Evolutionary conservation across 306 rosid genomes (phyloP).

Genomic region (Medicago arabica): DNA sequence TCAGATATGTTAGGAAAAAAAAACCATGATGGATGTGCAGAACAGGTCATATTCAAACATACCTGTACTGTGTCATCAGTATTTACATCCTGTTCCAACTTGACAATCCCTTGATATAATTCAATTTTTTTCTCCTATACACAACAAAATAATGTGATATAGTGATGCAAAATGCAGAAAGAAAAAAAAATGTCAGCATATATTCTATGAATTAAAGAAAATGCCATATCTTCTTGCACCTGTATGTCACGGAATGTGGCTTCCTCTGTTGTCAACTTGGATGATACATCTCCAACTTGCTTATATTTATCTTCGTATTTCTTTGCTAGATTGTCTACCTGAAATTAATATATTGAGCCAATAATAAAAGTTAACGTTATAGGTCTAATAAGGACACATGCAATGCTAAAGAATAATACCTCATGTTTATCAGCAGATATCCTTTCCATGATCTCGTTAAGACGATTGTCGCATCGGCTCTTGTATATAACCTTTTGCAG

Average conservation of each 20-base stretch:
- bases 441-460: slow-evolving; percentile 89
- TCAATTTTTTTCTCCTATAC: slow-evolving; percentile 92
- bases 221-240: slow-evolving; percentile 50
- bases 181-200: slow-evolving; percentile 35
- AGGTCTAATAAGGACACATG: slow-evolving; percentile 36
- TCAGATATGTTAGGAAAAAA: slow-evolving; percentile 37
- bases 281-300: slow-evolving; percentile 91
- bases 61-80: slow-evolving; percentile 76
- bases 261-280: slow-evolving; percentile 90
- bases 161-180: slow-evolving; percentile 27
- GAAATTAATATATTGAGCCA: slow-evolving; percentile 42
- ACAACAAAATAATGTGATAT: slow-evolving; percentile 33
- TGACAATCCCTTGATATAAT: slow-evolving; percentile 79
- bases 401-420: slow-evolving; percentile 62
- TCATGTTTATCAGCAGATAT: slow-evolving; percentile 76
- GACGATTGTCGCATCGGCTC: slow-evolving; percentile 97
- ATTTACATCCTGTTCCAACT: slow-evolving; percentile 80
- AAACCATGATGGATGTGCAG: slow-evolving; percentile 28
- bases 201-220: slow-evolving; percentile 35
- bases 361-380: slow-evolving; percentile 29
- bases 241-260: slow-evolving; percentile 93
- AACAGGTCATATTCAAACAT: slow-evolving; percentile 38
- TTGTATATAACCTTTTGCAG: slow-evolving; percentile 83
- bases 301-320: slow-evolving; percentile 94
- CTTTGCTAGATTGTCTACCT: slow-evolving; percentile 82